Percentiles rank a stretch among this genome's conserved stretches.
phyloP scores from a whole-genome alignment of 1,284 basidiomycete species.

The Malassezia pachydermatis region DNA sequence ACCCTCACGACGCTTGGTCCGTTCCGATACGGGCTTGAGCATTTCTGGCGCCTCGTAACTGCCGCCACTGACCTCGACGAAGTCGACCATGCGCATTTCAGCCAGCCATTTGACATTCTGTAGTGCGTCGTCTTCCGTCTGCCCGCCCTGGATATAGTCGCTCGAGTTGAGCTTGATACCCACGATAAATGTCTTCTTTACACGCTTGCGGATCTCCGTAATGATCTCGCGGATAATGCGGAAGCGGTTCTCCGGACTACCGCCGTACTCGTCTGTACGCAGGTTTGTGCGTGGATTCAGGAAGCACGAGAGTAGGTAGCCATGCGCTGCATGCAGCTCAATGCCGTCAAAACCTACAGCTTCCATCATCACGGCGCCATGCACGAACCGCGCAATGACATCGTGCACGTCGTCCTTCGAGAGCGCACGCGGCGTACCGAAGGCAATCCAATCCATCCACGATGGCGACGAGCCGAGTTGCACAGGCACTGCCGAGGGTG shows the following conservation, averaged over 20 bases:
- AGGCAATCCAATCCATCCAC: slow-evolving; percentile 49
- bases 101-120: slow-evolving; percentile 60
- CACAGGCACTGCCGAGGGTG: slow-evolving; percentile 62
- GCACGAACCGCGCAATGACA: slow-evolving; percentile 61
- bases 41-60: slow-evolving; percentile 70
- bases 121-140: slow-evolving; percentile 55
- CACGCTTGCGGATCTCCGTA: slow-evolving; percentile 55
- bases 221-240: slow-evolving; percentile 60
- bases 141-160: slow-evolving; percentile 61
- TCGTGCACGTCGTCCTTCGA: slow-evolving; percentile 56
- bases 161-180: slow-evolving; percentile 73
- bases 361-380: slow-evolving; percentile 60
- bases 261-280: slow-evolving; percentile 58
- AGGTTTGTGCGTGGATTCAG: slow-evolving; percentile 65
- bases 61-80: slow-evolving; percentile 77
- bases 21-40: slow-evolving; percentile 25
- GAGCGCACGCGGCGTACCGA: slow-evolving; percentile 52
- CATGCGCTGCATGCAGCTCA: slow-evolving; percentile 78
- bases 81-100: slow-evolving; percentile 60
- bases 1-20: slow-evolving; percentile 51
- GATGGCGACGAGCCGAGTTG: slow-evolving; percentile 42
- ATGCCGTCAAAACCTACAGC: slow-evolving; percentile 76
- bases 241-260: slow-evolving; percentile 49
- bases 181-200: slow-evolving; percentile 60
- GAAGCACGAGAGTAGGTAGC: slow-evolving; percentile 73